Conservation (phyloP, 2,329 filamentous ascomycete genomes). For the Calonectria naviculata region DNA sequence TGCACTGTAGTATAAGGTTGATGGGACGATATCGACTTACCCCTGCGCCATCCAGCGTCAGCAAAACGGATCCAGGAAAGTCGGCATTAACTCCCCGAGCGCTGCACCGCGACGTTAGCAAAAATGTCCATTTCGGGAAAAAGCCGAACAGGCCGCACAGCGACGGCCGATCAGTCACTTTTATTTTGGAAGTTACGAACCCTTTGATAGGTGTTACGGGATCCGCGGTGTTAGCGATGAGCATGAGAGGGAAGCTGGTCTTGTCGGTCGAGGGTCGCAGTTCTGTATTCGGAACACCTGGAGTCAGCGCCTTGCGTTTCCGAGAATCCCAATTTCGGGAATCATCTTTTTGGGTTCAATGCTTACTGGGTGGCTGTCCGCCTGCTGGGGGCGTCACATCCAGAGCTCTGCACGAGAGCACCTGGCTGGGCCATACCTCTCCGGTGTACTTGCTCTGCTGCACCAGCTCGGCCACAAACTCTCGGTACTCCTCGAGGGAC, state of each 20-base stretch:
- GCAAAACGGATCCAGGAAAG: neutral
- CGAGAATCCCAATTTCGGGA: neutral
- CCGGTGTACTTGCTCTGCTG: neutral
- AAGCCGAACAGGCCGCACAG: neutral
- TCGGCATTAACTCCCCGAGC: neutral
- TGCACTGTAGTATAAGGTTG: neutral
- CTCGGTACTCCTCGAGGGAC: neutral
- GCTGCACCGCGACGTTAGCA: neutral
- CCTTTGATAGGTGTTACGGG: neutral
- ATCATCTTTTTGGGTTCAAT: neutral
- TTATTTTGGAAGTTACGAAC: neutral
- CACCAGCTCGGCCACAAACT: neutral
- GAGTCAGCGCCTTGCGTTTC: neutral
- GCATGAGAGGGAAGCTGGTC: neutral
- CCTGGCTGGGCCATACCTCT: neutral
- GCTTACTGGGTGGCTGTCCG: neutral
- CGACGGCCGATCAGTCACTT: neutral
- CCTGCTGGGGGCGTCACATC: neutral
- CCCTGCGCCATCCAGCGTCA: neutral
- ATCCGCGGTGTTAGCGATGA: neutral
- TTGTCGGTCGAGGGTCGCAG: neutral
- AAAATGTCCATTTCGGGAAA: neutral
- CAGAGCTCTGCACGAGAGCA: neutral
- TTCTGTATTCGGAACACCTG: neutral
- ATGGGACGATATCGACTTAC: neutral